These are phyloP conservation scores for Saccharum spontaneum DNA, from an alignment of 176 grass and related monocot genomes.

Conservation along the genomic window DNA sequence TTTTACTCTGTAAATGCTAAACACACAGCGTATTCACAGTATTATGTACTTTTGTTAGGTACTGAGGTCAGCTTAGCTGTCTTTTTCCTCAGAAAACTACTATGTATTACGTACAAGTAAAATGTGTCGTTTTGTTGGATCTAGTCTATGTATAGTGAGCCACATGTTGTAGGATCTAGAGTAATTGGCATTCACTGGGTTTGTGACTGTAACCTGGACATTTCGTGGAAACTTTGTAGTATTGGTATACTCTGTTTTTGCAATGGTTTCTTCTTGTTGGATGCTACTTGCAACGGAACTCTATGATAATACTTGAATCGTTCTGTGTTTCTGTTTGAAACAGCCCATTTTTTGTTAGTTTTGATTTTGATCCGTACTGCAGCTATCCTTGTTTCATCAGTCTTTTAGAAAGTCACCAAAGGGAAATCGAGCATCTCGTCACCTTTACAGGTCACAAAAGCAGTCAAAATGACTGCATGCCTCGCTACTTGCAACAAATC, in stretches of 20 bases:
- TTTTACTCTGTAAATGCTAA: conserved; percentile 23
- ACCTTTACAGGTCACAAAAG: conserved; percentile 45
- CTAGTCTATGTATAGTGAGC: not conserved
- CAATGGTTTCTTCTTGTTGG: not conserved
- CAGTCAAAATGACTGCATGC: conserved; percentile 46
- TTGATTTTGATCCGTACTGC: not conserved
- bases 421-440: not conserved
- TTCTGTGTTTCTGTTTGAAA: not conserved
- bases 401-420: not conserved
- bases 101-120: not conserved
- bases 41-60: not conserved
- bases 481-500: conserved; percentile 27
- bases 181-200: not conserved
- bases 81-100: not conserved
- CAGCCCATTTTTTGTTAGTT: not conserved
- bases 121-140: not conserved
- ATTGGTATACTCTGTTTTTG: not conserved
- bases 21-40: not conserved
- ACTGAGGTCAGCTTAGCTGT: not conserved
- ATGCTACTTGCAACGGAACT: not conserved
- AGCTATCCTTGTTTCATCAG: not conserved
- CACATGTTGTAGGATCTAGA: not conserved
- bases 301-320: not conserved
- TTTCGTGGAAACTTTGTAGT: not conserved
- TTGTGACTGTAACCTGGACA: conserved; percentile 7